These are phyloP conservation scores for Aspergillus fructus DNA, from an alignment of 2,329 filamentous ascomycete genomes.

Conservation along the genomic window DNA sequence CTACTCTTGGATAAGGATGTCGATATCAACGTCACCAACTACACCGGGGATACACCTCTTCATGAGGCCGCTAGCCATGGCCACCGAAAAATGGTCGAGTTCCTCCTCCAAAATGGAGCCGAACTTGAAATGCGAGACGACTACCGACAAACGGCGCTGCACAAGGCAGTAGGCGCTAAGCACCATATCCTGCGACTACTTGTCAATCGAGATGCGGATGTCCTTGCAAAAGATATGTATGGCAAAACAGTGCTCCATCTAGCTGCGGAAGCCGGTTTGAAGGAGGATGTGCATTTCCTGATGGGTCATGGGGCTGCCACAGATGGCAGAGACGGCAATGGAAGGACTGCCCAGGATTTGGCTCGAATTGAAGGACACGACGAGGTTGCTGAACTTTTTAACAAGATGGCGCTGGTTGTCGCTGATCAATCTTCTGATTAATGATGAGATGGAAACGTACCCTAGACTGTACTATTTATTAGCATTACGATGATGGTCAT, in stretches of 20 bases:
- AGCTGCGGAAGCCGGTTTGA: conserved; percentile 21
- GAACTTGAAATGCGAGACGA: conserved; percentile 26
- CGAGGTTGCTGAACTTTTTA: conserved; percentile 11
- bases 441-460: neutral
- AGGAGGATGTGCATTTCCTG: conserved; percentile 22
- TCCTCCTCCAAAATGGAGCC: conserved; percentile 26
- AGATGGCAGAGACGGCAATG: conserved; percentile 19
- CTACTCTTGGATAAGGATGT: conserved; percentile 25
- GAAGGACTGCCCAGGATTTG: conserved; percentile 20
- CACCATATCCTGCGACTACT: conserved; percentile 23
- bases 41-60: conserved; percentile 27
- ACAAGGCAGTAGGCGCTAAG: conserved; percentile 20
- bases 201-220: conserved; percentile 19
- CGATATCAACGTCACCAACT: conserved; percentile 26
- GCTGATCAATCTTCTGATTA: conserved; percentile 7
- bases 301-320: conserved; percentile 20
- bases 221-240: conserved; percentile 22
- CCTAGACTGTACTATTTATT: conserved; percentile 7
- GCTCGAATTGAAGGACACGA: conserved; percentile 16
- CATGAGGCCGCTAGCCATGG: conserved; percentile 29
- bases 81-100: conserved; percentile 27
- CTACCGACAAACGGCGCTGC: conserved; percentile 21
- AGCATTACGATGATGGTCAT: neutral
- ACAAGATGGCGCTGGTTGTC: conserved; percentile 16
- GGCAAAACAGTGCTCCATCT: conserved; percentile 25